phyloP scores from a whole-genome alignment of 1,284 basidiomycete species.

The Irpex lacteus region DNA sequence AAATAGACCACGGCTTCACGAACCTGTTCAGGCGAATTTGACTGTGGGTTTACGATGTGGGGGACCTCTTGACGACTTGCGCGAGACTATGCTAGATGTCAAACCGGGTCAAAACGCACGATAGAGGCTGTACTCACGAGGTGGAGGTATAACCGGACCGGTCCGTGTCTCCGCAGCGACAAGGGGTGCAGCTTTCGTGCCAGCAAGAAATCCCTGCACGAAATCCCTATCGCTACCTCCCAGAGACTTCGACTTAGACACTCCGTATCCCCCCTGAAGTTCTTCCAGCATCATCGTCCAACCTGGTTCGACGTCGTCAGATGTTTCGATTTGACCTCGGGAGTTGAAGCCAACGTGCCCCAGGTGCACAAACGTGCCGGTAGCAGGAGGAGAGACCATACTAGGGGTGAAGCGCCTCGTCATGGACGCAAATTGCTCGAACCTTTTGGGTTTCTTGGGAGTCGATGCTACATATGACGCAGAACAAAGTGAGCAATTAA shows the following conservation, averaged over 20 bases:
- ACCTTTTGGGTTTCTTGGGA: neutral
- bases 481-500: neutral
- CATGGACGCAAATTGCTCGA: conserved; percentile 7
- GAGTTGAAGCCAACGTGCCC: conserved; percentile 82
- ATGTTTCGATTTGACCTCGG: conserved; percentile 67
- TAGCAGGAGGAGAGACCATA: conserved; percentile 73
- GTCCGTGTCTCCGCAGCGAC: neutral
- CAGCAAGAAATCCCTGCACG: conserved; percentile 63
- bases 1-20: neutral
- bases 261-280: conserved; percentile 62
- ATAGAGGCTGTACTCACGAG: neutral
- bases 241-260: conserved; percentile 43
- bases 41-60: conserved; percentile 19
- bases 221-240: conserved; percentile 55
- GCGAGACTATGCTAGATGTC: neutral
- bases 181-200: conserved; percentile 24
- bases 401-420: conserved; percentile 44
- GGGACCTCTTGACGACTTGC: conserved; percentile 8
- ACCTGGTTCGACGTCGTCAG: conserved; percentile 71
- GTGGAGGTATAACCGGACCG: neutral
- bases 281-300: conserved; percentile 72
- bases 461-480: neutral
- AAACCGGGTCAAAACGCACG: neutral
- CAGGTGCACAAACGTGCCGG: conserved; percentile 82
- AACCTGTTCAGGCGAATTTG: neutral